phyloP scores from a whole-genome alignment of 768 basidiomycete genomes.

The Collybia mongolica region DNA sequence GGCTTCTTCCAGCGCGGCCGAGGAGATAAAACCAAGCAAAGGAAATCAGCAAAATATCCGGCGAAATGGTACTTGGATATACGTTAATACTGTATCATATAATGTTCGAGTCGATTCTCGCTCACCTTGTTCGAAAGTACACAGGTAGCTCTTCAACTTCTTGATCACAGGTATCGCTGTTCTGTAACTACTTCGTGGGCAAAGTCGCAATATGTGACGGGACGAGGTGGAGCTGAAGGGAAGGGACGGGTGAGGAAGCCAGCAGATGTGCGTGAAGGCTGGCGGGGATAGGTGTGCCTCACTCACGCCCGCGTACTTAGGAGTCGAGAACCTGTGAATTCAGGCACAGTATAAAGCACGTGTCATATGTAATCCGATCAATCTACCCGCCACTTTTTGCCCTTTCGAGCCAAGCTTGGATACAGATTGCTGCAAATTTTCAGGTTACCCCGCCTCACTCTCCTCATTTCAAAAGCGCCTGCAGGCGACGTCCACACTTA shows the following conservation, averaged over 20 bases:
- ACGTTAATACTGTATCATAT: not conserved
- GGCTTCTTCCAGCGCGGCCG: conserved; percentile 24
- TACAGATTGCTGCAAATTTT: no score
- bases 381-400: no score
- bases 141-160: no score
- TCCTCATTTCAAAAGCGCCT: no score
- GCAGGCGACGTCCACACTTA: no score
- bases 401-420: no score
- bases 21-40: not conserved
- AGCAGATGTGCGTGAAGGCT: not conserved
- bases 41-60: not conserved
- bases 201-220: no score
- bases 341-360: conserved; percentile 15
- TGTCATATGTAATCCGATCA: not conserved
- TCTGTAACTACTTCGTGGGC: no score
- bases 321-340: not conserved
- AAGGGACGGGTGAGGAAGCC: not conserved
- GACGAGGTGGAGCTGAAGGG: not conserved
- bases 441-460: no score
- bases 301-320: conserved; percentile 11
- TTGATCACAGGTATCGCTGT: no score
- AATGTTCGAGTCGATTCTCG: not conserved
- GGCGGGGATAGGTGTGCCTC: conserved; percentile 14
- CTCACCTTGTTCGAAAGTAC: no score
- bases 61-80: not conserved